These are phyloP conservation scores for Fusarium duplospermum DNA, from an alignment of 2,329 filamentous ascomycete genomes.

Conservation along the genomic window DNA sequence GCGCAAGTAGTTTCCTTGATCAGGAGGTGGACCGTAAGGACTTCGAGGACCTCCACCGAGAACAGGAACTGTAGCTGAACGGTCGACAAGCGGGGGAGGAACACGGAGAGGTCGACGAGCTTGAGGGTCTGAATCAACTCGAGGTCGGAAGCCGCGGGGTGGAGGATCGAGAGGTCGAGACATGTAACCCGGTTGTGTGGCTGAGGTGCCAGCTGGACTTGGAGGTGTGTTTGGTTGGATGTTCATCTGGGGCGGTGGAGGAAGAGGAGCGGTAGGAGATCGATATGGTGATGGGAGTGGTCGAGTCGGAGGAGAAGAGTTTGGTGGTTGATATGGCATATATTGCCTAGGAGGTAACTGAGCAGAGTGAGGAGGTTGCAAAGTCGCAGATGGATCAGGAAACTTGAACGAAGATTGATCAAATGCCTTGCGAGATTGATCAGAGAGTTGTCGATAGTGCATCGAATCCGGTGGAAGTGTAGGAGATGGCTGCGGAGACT, in stretches of 20 bases:
- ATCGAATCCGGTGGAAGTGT: conserved; percentile 4
- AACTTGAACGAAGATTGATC: neutral
- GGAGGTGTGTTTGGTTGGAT: conserved; percentile 22
- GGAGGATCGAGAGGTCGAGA: conserved; percentile 40
- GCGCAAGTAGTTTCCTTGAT: conserved; percentile 36
- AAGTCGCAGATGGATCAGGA: conserved; percentile 2
- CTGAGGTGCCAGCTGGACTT: neutral
- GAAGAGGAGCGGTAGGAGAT: conserved; percentile 27
- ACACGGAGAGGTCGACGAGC: conserved; percentile 40
- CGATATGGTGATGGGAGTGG: conserved; percentile 27
- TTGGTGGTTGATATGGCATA: conserved; percentile 29
- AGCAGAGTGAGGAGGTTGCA: conserved; percentile 10
- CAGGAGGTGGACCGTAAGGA: conserved; percentile 39
- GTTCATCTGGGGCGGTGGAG: conserved; percentile 26
- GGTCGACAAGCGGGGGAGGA: conserved; percentile 35
- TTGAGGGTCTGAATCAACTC: conserved; percentile 40
- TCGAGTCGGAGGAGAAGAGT: conserved; percentile 24
- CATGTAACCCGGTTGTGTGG: conserved; percentile 31
- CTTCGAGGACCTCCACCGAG: conserved; percentile 27
- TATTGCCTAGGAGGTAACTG: conserved; percentile 25
- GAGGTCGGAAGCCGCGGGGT: conserved; percentile 43
- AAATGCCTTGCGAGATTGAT: neutral
- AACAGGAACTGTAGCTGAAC: conserved; percentile 16
- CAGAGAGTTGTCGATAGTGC: conserved; percentile 7
- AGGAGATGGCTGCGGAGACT: conserved; percentile 27